Evolutionary conservation across 2,329 filamentous ascomycete genomes (phyloP).

Genomic region (Volutella citrinella): DNA sequence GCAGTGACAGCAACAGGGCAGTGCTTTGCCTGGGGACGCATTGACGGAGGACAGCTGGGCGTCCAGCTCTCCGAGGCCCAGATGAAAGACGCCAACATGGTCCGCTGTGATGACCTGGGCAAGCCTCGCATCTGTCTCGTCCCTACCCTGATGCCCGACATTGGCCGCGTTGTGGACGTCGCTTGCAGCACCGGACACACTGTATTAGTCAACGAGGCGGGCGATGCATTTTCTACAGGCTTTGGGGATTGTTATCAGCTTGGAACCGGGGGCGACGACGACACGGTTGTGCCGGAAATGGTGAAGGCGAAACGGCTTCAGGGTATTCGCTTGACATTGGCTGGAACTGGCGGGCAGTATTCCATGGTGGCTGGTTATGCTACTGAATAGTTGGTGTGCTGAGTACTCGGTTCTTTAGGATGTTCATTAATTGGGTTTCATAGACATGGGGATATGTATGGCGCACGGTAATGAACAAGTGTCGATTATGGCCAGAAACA

Average conservation of each 20-base stretch:
- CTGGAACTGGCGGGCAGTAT: no score
- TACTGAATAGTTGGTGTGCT: no score
- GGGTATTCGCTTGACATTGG: no score
- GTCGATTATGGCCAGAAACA: no score
- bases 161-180: constrained; percentile 44
- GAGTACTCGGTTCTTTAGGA: no score
- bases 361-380: no score
- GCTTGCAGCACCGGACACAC: constrained; percentile 65
- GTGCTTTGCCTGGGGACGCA: constrained; percentile 53
- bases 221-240: constrained; percentile 56
- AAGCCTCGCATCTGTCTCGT: constrained; percentile 55
- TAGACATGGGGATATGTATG: no score
- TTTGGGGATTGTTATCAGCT: constrained; percentile 71
- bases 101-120: constrained; percentile 56
- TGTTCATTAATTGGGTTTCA: no score
- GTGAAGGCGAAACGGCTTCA: no score
- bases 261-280: constrained; percentile 65
- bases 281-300: no score
- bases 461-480: no score
- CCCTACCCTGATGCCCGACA: constrained; percentile 53
- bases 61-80: constrained; percentile 46
- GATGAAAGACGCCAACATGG: constrained; percentile 42
- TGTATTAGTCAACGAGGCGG: constrained; percentile 61
- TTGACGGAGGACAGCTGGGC: constrained; percentile 49
- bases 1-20: constrained; percentile 48